Evolutionary conservation across 371 early-diverging fungal genomes (phyloP).

Genomic region (Rhizomucor miehei): DNA sequence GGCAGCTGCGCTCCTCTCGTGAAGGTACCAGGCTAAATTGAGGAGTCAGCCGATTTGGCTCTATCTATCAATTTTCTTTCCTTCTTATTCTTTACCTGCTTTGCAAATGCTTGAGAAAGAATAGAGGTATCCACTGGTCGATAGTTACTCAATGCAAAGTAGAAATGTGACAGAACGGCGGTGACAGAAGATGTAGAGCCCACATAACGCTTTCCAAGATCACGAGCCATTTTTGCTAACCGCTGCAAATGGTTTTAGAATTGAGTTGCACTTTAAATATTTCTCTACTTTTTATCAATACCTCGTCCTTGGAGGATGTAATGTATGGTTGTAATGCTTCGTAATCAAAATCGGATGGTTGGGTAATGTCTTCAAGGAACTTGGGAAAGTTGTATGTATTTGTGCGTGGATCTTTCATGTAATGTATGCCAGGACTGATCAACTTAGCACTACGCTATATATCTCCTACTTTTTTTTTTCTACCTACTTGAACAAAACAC

Average conservation of each 20-base stretch:
- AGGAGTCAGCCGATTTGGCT: not conserved
- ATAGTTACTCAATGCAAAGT: slow-evolving; percentile 70
- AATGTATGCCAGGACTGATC: slow-evolving; percentile 86
- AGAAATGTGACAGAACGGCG: slow-evolving; percentile 71
- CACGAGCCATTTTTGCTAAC: slow-evolving; percentile 45
- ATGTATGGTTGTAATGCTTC: slow-evolving; percentile 74
- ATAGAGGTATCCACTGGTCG: slow-evolving; percentile 58
- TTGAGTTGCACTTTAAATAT: not conserved
- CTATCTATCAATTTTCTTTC: not conserved
- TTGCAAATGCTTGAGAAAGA: slow-evolving; percentile 60
- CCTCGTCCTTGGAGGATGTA: slow-evolving; percentile 76
- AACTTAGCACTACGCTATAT: too few relatives aligned
- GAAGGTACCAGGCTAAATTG: slow-evolving; percentile 44
- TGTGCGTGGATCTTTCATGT: slow-evolving; percentile 78
- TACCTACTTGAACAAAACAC: slow-evolving; percentile 82
- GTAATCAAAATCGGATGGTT: slow-evolving; percentile 79
- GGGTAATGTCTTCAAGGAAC: slow-evolving; percentile 72
- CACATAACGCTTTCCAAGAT: slow-evolving; percentile 53
- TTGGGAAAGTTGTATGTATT: slow-evolving; percentile 78
- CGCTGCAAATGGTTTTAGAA: slow-evolving; percentile 20
- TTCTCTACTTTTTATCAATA: slow-evolving; percentile 10
- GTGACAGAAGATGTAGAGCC: slow-evolving; percentile 93
- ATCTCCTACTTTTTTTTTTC: too few relatives aligned
- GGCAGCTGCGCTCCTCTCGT: slow-evolving; percentile 63
- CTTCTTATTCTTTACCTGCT: slow-evolving; percentile 37